phyloP scores from a whole-genome alignment of 2,329 filamentous ascomycete genomes.

The Pseudonectria buxi region DNA sequence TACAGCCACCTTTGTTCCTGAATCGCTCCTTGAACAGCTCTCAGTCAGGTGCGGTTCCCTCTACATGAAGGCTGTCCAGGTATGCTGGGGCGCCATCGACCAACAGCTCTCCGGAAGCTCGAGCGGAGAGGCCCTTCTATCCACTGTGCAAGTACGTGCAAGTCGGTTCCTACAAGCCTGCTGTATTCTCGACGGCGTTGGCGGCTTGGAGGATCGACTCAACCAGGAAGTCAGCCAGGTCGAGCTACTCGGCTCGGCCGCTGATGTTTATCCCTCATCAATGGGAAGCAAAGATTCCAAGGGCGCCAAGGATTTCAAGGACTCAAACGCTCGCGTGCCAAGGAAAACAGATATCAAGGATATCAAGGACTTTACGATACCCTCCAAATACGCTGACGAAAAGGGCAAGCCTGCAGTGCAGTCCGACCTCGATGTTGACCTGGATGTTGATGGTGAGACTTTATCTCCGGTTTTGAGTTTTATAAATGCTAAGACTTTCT shows the following conservation, averaged over 20 bases:
- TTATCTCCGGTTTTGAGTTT: too few relatives aligned
- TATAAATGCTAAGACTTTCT: slow-evolving; percentile 3
- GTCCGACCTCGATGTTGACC: slow-evolving; percentile 2
- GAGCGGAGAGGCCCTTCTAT: slow-evolving; percentile 45
- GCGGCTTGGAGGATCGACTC: slow-evolving; percentile 47
- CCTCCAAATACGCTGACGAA: slow-evolving; percentile 4
- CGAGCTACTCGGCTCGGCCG: not conserved
- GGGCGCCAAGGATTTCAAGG: slow-evolving; percentile 10
- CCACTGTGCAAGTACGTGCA: slow-evolving; percentile 45
- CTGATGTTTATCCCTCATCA: too few relatives aligned
- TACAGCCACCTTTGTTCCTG: slow-evolving; percentile 46
- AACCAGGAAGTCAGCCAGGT: slow-evolving; percentile 38
- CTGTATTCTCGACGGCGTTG: slow-evolving; percentile 51
- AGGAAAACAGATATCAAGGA: too few relatives aligned
- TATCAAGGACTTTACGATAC: slow-evolving; percentile 2
- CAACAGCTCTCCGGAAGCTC: slow-evolving; percentile 44
- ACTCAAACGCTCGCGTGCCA: too few relatives aligned
- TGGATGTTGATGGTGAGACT: slow-evolving; percentile 15
- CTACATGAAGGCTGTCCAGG: slow-evolving; percentile 68
- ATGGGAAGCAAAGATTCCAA: slow-evolving; percentile 1
- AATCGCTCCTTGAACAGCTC: slow-evolving; percentile 56
- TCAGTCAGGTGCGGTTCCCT: slow-evolving; percentile 64
- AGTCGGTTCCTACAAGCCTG: slow-evolving; percentile 57
- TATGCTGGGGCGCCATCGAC: slow-evolving; percentile 66
- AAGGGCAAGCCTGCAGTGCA: slow-evolving; percentile 7